Percentiles rank a stretch among this genome's conserved stretches.
These are phyloP conservation scores for Paecilomyces fulvus DNA, from an alignment of 2,329 filamentous ascomycete genomes.

Conservation along the genomic window DNA sequence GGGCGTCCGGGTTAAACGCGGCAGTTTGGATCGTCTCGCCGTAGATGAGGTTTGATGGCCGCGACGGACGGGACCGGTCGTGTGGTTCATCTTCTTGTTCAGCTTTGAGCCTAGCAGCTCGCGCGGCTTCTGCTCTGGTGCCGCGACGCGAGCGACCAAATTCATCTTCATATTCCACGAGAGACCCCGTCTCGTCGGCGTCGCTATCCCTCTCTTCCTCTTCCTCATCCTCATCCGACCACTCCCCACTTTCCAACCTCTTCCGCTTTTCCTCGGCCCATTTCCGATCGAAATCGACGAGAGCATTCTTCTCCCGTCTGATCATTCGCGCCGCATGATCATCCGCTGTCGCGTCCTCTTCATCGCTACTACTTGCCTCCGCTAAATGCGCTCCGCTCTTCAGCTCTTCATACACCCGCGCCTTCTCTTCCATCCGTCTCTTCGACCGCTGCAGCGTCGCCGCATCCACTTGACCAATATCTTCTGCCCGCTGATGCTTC, in stretches of 20 bases:
- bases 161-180: slow-evolving; percentile 86
- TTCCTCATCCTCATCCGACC: slow-evolving; percentile 18
- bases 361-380: slow-evolving; percentile 21
- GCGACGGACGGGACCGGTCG: slow-evolving; percentile 37
- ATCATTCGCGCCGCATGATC: slow-evolving; percentile 49
- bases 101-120: slow-evolving; percentile 48
- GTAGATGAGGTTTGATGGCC: slow-evolving; percentile 65
- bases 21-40: slow-evolving; percentile 76
- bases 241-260: slow-evolving; percentile 17
- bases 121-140: slow-evolving; percentile 59
- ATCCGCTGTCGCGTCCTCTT: slow-evolving; percentile 23
- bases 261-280: slow-evolving; percentile 64
- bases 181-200: slow-evolving; percentile 44
- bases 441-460: slow-evolving; percentile 57
- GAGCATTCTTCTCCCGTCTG: slow-evolving; percentile 46
- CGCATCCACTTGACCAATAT: slow-evolving; percentile 54
- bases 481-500: slow-evolving; percentile 52
- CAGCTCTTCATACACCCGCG: slow-evolving; percentile 77
- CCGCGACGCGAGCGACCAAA: slow-evolving; percentile 75
- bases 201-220: slow-evolving; percentile 31
- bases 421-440: slow-evolving; percentile 83
- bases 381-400: slow-evolving; percentile 79
- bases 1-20: slow-evolving; percentile 71
- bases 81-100: slow-evolving; percentile 11
- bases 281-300: slow-evolving; percentile 93